phyloP scores from a whole-genome alignment of 441 rosid species.

The Gossypium gossypioides region DNA sequence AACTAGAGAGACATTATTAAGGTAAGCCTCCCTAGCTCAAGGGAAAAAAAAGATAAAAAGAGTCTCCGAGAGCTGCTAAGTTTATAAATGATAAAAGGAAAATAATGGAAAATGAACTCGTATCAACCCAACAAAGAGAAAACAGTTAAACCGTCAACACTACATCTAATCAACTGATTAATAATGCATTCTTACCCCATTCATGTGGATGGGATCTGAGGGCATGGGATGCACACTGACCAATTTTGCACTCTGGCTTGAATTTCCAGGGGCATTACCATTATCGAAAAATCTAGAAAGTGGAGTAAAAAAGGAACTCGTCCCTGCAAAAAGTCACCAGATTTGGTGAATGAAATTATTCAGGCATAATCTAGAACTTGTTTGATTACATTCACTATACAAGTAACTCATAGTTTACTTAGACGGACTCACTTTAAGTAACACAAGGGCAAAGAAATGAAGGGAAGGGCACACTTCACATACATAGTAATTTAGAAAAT shows the following conservation, averaged over 20 bases:
- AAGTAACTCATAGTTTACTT: not conserved
- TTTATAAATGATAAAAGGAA: not conserved
- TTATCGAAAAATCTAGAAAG: constrained; percentile 38
- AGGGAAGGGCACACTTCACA: not conserved
- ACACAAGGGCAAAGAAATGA: not conserved
- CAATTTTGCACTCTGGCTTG: constrained; percentile 29
- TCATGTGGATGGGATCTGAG: constrained; percentile 23
- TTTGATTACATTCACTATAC: not conserved
- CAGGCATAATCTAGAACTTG: constrained; percentile 5
- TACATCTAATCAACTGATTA: not conserved
- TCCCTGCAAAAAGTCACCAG: constrained; percentile 30
- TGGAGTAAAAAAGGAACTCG: constrained; percentile 45
- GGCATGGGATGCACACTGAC: constrained; percentile 45
- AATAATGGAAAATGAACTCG: not conserved
- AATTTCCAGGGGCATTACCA: constrained; percentile 28
- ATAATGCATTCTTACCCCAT: constrained; percentile 29
- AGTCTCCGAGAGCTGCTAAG: not conserved
- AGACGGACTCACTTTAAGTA: not conserved
- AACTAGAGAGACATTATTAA: not conserved
- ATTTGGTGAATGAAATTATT: constrained; percentile 14
- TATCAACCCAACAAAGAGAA: too few relatives aligned
- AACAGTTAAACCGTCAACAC: too few relatives aligned
- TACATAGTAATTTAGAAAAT: not conserved
- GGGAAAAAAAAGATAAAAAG: not conserved
- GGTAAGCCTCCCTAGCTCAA: not conserved